A percentile compares a stretch with the other conserved stretches of the same genome.
phyloP scores from a whole-genome alignment of 768 basidiomycete genomes.

The Suillus tomentosus region DNA sequence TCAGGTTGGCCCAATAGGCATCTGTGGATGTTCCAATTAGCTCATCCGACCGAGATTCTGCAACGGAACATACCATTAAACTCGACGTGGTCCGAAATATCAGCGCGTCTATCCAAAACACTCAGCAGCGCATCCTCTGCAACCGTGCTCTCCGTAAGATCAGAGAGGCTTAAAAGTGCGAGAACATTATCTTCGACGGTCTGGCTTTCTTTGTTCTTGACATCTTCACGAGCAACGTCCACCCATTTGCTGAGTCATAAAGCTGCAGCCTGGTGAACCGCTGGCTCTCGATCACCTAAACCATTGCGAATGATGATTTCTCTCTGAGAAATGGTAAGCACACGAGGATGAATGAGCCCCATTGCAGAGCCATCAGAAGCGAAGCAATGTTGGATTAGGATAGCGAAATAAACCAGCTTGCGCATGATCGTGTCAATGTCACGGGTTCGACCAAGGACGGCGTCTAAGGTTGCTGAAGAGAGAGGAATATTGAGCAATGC shows the following conservation, averaged over 20 bases:
- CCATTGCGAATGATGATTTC: conserved; percentile 81
- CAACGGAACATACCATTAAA: conserved; percentile 61
- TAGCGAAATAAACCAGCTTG: conserved; percentile 65
- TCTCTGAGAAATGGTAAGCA: conserved; percentile 69
- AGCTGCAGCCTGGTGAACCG: conserved; percentile 71
- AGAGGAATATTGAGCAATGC: conserved; percentile 72
- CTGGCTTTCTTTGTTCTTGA: conserved; percentile 40
- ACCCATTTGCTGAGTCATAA: conserved; percentile 78
- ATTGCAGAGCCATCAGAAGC: conserved; percentile 37
- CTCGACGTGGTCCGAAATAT: conserved; percentile 66
- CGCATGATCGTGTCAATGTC: conserved; percentile 80
- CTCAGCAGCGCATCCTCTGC: conserved; percentile 76
- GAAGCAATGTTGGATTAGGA: conserved; percentile 51
- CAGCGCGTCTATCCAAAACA: conserved; percentile 64
- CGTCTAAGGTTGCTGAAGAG: conserved; percentile 53
- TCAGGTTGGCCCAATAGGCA: conserved; percentile 67
- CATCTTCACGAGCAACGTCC: conserved; percentile 48
- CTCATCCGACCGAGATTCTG: neutral
- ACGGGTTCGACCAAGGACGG: conserved; percentile 73
- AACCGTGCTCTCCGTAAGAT: conserved; percentile 56
- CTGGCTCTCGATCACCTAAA: conserved; percentile 79
- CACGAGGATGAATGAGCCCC: conserved; percentile 62
- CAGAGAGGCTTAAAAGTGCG: conserved; percentile 58
- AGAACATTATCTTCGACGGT: conserved; percentile 41
- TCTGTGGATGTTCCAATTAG: conserved; percentile 43